Percentiles rank a stretch among this genome's conserved stretches.
These are phyloP conservation scores for Gonium pectorale DNA, from an alignment of 139 green algal species.

Conservation along the genomic window DNA sequence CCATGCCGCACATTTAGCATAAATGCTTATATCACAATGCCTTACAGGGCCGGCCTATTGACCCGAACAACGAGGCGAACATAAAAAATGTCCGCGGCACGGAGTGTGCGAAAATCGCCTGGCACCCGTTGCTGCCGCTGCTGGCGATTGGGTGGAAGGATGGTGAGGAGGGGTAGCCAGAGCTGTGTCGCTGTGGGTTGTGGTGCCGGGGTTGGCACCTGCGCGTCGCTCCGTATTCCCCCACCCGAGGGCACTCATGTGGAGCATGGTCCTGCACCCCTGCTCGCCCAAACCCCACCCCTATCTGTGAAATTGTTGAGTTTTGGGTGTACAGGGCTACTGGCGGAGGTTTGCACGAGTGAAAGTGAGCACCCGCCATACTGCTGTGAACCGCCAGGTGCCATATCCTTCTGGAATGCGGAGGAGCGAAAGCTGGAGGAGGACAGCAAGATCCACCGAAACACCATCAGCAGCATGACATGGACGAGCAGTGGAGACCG, in stretches of 20 bases:
- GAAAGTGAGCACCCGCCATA: too few relatives aligned
- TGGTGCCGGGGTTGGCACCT: too few relatives aligned
- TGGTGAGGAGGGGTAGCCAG: slow-evolving; percentile 49
- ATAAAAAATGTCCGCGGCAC: slow-evolving; percentile 63
- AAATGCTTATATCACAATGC: too few relatives aligned
- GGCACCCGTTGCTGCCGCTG: slow-evolving; percentile 65
- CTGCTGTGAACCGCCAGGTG: too few relatives aligned
- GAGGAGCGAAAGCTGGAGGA: slow-evolving; percentile 63
- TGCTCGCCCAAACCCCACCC: too few relatives aligned
- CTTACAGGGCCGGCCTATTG: slow-evolving; percentile 52
- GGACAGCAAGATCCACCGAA: slow-evolving; percentile 68
- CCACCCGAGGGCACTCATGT: too few relatives aligned
- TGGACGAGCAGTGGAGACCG: slow-evolving; percentile 58
- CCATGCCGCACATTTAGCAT: background rate
- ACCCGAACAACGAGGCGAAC: slow-evolving; percentile 51
- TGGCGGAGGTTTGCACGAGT: too few relatives aligned
- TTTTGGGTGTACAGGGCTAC: too few relatives aligned
- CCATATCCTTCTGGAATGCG: slow-evolving; percentile 73
- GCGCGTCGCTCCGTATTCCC: too few relatives aligned
- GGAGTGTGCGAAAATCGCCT: slow-evolving; percentile 55
- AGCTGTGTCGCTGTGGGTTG: too few relatives aligned
- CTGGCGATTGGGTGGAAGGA: slow-evolving; percentile 75
- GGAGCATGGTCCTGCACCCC: too few relatives aligned
- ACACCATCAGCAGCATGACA: slow-evolving; percentile 49
- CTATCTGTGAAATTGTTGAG: too few relatives aligned